phyloP scores from a whole-genome alignment of 2,329 filamentous ascomycete species.

The Sporothrix phasma region DNA sequence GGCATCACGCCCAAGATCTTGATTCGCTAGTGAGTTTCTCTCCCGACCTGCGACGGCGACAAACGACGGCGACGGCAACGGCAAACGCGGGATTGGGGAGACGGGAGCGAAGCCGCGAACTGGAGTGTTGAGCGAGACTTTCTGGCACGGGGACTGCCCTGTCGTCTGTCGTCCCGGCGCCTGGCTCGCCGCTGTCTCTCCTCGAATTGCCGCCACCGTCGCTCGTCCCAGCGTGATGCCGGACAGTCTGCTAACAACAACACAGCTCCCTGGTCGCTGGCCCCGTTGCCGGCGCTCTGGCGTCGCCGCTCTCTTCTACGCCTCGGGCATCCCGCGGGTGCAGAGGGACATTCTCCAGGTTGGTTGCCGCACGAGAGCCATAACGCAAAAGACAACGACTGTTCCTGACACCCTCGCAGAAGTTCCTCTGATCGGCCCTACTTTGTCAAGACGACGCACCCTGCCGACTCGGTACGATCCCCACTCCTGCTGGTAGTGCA shows the following conservation, averaged over 20 bases:
- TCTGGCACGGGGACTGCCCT: too few relatives aligned
- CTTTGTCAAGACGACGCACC: slow-evolving; percentile 45
- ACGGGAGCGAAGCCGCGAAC: too few relatives aligned
- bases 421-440: slow-evolving; percentile 45
- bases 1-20: slow-evolving; percentile 37
- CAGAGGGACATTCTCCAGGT: slow-evolving; percentile 50
- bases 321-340: slow-evolving; percentile 52
- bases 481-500: too few relatives aligned
- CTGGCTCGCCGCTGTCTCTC: too few relatives aligned
- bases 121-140: too few relatives aligned
- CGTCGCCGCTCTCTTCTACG: slow-evolving; percentile 49
- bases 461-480: slow-evolving; percentile 52
- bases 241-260: neutral
- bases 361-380: slow-evolving; percentile 9
- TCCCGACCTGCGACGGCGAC: too few relatives aligned
- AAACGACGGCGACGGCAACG: neutral
- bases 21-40: slow-evolving; percentile 23
- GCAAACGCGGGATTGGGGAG: neutral
- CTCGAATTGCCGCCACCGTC: too few relatives aligned
- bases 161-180: too few relatives aligned
- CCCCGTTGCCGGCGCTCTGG: slow-evolving; percentile 49
- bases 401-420: slow-evolving; percentile 28
- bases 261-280: slow-evolving; percentile 43
- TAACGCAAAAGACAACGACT: neutral
- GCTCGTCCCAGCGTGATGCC: too few relatives aligned